Conservation (phyloP, 1,139 yeast species). For the Yamadazyma buinensis region DNA sequence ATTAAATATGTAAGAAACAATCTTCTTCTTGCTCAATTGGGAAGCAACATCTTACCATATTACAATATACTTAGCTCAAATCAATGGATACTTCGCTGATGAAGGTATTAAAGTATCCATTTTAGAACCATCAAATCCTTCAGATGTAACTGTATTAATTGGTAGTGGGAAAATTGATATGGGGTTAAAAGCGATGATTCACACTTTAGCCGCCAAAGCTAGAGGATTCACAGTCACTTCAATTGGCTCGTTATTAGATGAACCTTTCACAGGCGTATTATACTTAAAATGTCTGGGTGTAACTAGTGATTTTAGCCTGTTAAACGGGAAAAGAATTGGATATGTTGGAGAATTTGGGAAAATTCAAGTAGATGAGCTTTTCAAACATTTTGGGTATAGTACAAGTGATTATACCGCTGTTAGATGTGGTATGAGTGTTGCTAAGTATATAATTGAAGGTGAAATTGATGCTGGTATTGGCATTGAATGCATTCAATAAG, state of each 20-base stretch:
- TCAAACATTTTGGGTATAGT: constrained; percentile 52
- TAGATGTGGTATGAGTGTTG: constrained; percentile 60
- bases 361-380: constrained; percentile 54
- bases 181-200: constrained; percentile 62
- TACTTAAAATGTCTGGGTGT: constrained; percentile 51
- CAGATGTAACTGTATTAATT: constrained; percentile 56
- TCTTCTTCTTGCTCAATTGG: constrained; percentile 55
- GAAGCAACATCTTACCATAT: constrained; percentile 56
- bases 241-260: constrained; percentile 52
- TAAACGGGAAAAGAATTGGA: constrained; percentile 53
- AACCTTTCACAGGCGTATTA: constrained; percentile 55
- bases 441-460: constrained; percentile 53
- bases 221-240: constrained; percentile 57
- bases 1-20: constrained; percentile 25
- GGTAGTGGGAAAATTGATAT: constrained; percentile 56
- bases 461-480: constrained; percentile 58
- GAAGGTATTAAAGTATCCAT: constrained; percentile 50
- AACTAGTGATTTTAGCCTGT: constrained; percentile 47
- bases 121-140: constrained; percentile 55
- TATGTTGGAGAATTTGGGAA: constrained; percentile 61
- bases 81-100: constrained; percentile 49
- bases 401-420: constrained; percentile 58
- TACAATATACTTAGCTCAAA: constrained; percentile 49
- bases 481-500: constrained; percentile 58
- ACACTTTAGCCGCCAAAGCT: constrained; percentile 58